A percentile compares a stretch with the other conserved stretches of the same genome.
phyloP scores from a whole-genome alignment of 768 basidiomycete genomes.

The Phaffia australis region DNA sequence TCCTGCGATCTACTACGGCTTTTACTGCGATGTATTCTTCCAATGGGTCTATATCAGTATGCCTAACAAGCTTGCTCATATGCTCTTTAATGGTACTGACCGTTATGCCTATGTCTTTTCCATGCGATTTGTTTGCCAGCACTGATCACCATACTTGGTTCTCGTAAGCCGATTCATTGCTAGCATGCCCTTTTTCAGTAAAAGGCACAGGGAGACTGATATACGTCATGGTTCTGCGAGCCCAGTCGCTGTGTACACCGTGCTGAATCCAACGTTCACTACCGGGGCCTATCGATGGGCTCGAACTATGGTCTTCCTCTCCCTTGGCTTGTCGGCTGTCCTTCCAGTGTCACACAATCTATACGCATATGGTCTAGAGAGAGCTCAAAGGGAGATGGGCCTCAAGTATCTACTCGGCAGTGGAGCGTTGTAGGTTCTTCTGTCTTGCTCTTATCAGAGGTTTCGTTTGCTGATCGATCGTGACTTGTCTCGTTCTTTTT shows the following conservation, averaged over 20 bases:
- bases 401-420: constrained; percentile 58
- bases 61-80: background rate
- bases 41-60: constrained; percentile 45
- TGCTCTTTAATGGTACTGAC: constrained; percentile 5
- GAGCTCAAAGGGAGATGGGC: constrained; percentile 54
- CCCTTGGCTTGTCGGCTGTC: constrained; percentile 58
- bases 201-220: constrained; percentile 38
- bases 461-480: too few relatives aligned
- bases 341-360: constrained; percentile 60
- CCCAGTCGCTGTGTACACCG: constrained; percentile 43
- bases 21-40: constrained; percentile 53
- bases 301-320: constrained; percentile 67
- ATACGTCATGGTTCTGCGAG: too few relatives aligned
- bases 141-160: constrained; percentile 7
- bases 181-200: too few relatives aligned
- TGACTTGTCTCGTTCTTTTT: background rate
- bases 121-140: constrained; percentile 12
- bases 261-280: constrained; percentile 65
- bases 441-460: background rate
- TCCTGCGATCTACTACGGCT: constrained; percentile 66
- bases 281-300: constrained; percentile 63
- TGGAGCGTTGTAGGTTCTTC: constrained; percentile 44
- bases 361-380: constrained; percentile 49
- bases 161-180: background rate
- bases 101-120: background rate